Evolutionary conservation across 805 yeast genomes (phyloP).

Genomic region (Ogataea paradorogensis): DNA sequence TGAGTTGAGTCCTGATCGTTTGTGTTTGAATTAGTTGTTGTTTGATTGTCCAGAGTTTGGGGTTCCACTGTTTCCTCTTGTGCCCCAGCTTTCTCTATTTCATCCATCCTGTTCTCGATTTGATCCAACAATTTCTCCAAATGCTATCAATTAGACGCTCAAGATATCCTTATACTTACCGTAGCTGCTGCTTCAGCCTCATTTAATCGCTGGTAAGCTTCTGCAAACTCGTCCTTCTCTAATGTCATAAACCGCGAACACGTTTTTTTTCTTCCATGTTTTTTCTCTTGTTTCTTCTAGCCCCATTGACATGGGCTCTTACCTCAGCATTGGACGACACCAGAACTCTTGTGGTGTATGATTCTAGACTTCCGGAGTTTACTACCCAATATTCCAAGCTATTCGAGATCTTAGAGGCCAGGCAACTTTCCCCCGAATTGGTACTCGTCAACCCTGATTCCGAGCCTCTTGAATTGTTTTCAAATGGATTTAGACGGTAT

Average conservation of each 20-base stretch:
- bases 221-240: constrained; percentile 40
- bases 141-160: constrained; percentile 24
- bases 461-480: constrained; percentile 30
- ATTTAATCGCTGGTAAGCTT: constrained; percentile 55
- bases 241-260: constrained; percentile 16
- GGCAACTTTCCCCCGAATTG: constrained; percentile 23
- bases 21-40: not conserved
- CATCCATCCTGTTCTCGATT: constrained; percentile 62
- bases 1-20: not conserved
- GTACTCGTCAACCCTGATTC: constrained; percentile 20
- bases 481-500: constrained; percentile 43
- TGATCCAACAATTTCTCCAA: constrained; percentile 64
- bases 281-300: constrained; percentile 12
- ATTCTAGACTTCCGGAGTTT: constrained; percentile 19
- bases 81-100: constrained; percentile 2
- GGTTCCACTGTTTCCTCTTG: not conserved
- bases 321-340: constrained; percentile 20
- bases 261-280: constrained; percentile 16
- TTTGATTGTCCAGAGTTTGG: not conserved
- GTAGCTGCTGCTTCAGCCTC: constrained; percentile 68
- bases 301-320: constrained; percentile 13
- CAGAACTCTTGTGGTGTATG: constrained; percentile 26
- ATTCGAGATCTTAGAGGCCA: constrained; percentile 14
- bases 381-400: constrained; percentile 25
- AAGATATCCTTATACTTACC: constrained; percentile 29